Evolutionary conservation across 2,329 filamentous ascomycete species (phyloP), one percentile per base, ranked within the genome.

Genomic region (Pseudopyricularia javanii): DNA sequence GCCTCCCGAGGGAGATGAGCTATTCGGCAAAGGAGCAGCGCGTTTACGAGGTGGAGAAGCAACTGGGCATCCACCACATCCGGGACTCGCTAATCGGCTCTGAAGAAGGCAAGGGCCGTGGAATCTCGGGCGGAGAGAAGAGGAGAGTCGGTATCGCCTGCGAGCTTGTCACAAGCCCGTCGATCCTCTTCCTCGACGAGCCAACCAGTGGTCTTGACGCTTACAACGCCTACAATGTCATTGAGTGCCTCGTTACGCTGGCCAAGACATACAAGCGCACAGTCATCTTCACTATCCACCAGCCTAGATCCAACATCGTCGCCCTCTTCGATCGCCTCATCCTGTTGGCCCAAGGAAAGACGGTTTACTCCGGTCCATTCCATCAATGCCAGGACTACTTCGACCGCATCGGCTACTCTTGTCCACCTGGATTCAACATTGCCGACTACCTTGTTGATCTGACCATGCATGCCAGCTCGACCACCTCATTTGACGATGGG

Each of bases 231-330:
- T 98, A 93, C 74, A 98, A 98, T 58, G 93, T 98, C 37, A 83
- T 98, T 26, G 93, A 98, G 66, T 97, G 91, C 62, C 78, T 98
- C 9, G 91, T 97, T 37, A 95, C 86, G 1, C 72, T 98, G 47
- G 93, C 94, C 51, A 96, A 95, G 73, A 93, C 83, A 43, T 98
- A 97, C 72, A 94, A 96, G 70, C 81, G 94, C 56, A 98, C 94
- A 1, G 90, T 98, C 53, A 86, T 98, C 56, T 96, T 98, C 70
- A 98, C 93, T 14, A 98, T 98, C 58, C 93, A 98, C 66, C 93
- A 98, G 63, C 93, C 93, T 35, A 82, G 94, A 59, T 98, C 93
- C 11, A 98, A 98, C 68, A 98, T 98, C 62, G 93, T 97, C 22
- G 93, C 93, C 9, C 78, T 98, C 3, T 98, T 98, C 64, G 93